Evolutionary conservation across 345 rosid species (phyloP), one percentile per base, ranked within the genome.

Genomic region (Ceriops zippeliana): DNA sequence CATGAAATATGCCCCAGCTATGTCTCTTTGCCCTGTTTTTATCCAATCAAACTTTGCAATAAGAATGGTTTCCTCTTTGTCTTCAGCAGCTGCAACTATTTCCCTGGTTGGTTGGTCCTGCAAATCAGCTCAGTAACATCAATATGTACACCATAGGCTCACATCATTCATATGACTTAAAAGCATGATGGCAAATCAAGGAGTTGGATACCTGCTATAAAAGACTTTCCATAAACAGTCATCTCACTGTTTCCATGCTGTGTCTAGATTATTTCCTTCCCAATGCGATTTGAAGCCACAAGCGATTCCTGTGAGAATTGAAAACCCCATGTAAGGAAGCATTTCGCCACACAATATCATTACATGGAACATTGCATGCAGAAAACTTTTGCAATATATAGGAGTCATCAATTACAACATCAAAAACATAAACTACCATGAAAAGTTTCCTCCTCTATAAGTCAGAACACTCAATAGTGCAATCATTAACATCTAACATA

Each of bases 1-100:
- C 98, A 59, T 93, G 92, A 76, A 91, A 95, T 63, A 91, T 79
- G 21, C 93, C 98, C 98, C 99, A 91, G 51, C 99, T 74, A 76
- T 82, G 85, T 74, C 99, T 86, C 80, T 85, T 91, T 2, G 70
- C 62, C 76, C 87, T 95, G 68, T 91, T 86, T 80, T 71, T 82
- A 38, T 81, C 90, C 1, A 91, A 83, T 95, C 92, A 70, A 95
- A 91, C 68, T 78, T 67, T 27, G 98, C 96, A 72, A 91, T 77
- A 9, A 95, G 90, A 74, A 95, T 80, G 3, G 87, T 90, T 75
- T 91, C 98, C 49, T 87, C 76, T 76, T 85, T 86, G 66, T 91
- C 92, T 76, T 81, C 84, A 19, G 96, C 96, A 71, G 75, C 72
- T 4, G 86, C 86, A 59, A 90, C 88, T 9, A 90, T 86, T 77